Base-by-base conservation (phyloP, 352 stramenopile species). In the Phytophthora syringae region DNA sequence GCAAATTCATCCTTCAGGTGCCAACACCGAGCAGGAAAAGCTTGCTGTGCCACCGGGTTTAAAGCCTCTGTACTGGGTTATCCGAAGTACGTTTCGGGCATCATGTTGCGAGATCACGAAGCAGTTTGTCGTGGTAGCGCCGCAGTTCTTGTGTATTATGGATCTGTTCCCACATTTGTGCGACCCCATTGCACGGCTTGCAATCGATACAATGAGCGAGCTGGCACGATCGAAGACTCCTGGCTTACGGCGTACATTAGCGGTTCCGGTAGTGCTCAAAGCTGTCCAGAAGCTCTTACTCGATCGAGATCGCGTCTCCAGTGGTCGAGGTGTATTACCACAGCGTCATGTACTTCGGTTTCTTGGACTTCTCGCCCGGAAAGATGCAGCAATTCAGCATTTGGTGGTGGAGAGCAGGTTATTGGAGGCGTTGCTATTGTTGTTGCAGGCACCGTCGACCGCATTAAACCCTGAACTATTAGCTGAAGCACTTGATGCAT, bases 351-450 rank as follows among this genome's bases (percentile, higher is more conserved):
- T 72, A 25, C 67, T 92, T 15, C 58, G 60, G 0, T 77, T 90
- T n/a, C 67, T 88, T 0, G 71, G 65, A 1, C 49, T 78, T 1
- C 28, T 89, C 1, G 64, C 64, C 22, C 77, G 77, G 45, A 87
- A 86, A 51, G 80, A 90, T 36, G 45, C 66, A 4, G 39, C 45
- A 27, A 66, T 83, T 2, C 84, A 92, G 59, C 58, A 75, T 2
- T 51, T 90, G 6, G 68, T 89, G 1, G 51, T 81, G 15, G 81
- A 92, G 44, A 85, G 74, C 48, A 69, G 74, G 24, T 54, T 92
- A 37, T 55, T 90, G 10, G 80, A 90, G 16, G 73, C 72, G 2
- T 63, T 83, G 4, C 24, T 88, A 18, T 28, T 76, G 3, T 44
- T 90, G 16, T 37, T 88, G n/a, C 78, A 88, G n/a, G 84, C 76